A percentile compares a stretch with the other conserved stretches of the same genome.
Conservation (phyloP, 2,329 filamentous ascomycete genomes). For the Fusarium tanahbumbuense region DNA sequence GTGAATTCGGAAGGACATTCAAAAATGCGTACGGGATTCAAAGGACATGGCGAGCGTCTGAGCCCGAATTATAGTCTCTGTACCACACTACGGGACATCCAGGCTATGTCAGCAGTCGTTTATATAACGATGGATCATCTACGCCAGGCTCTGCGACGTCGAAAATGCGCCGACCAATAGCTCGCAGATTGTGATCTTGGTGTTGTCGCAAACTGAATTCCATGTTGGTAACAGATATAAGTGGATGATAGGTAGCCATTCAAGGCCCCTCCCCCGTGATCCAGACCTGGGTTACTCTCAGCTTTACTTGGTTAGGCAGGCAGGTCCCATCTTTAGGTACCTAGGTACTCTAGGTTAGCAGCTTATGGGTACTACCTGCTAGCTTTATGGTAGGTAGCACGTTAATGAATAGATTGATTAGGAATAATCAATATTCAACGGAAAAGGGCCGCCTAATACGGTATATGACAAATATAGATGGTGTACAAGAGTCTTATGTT, state of each 20-base stretch:
- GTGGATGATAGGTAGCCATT: conserved; percentile 17
- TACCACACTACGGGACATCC: conserved; percentile 19
- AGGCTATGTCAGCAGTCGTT: conserved; percentile 14
- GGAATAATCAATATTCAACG: not conserved
- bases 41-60: conserved; percentile 45
- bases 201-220: conserved; percentile 30
- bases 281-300: conserved; percentile 10
- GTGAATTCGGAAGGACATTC: not conserved
- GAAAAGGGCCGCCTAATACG: not conserved
- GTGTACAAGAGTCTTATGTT: not conserved
- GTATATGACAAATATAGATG: not conserved
- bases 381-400: not conserved
- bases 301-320: not conserved
- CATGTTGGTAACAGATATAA: conserved; percentile 40
- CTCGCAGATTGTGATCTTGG: conserved; percentile 8
- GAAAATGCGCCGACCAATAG: conserved; percentile 22
- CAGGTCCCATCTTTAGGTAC: not conserved
- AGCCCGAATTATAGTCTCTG: conserved; percentile 27
- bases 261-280: conserved; percentile 36
- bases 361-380: not conserved
- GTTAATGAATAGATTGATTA: not conserved
- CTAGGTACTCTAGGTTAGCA: not conserved
- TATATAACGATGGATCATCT: not conserved
- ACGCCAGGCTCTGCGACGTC: conserved; percentile 23
- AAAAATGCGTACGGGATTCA: conserved; percentile 44